phyloP scores from a whole-genome alignment of 2,329 filamentous ascomycete species.

The Huntiella abstrusa region DNA sequence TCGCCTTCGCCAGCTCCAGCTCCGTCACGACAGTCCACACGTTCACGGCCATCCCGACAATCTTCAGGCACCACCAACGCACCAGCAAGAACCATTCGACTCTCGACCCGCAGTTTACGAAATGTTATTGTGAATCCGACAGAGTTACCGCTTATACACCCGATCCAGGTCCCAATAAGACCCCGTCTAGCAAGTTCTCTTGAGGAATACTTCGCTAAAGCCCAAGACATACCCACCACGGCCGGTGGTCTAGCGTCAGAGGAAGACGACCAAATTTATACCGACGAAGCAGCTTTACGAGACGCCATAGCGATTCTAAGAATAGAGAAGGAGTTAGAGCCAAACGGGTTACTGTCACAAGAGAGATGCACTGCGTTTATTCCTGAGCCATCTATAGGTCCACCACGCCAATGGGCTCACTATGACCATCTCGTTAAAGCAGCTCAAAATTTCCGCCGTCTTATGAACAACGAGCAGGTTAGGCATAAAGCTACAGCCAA shows the following conservation, averaged over 20 bases:
- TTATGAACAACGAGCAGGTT: conserved; percentile 62
- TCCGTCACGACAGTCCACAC: conserved; percentile 20
- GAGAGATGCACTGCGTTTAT: conserved; percentile 53
- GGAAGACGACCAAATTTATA: conserved; percentile 38
- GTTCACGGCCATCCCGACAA: conserved; percentile 18
- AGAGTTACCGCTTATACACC: conserved; percentile 38
- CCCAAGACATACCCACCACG: conserved; percentile 32
- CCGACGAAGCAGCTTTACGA: conserved; percentile 40
- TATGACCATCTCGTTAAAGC: conserved; percentile 70
- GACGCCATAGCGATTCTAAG: conserved; percentile 53
- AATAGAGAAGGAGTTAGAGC: conserved; percentile 53
- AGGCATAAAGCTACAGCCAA: conserved; percentile 63
- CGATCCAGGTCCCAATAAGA: conserved; percentile 34
- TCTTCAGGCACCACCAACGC: not conserved
- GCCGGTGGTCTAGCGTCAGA: conserved; percentile 36
- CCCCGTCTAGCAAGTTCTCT: conserved; percentile 35
- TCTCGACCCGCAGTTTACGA: conserved; percentile 18
- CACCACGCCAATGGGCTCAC: conserved; percentile 65
- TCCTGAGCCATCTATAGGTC: conserved; percentile 54
- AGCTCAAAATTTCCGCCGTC: conserved; percentile 57
- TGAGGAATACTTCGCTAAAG: conserved; percentile 36
- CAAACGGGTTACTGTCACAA: conserved; percentile 55
- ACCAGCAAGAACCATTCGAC: not conserved
- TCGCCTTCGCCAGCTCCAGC: conserved; percentile 16
- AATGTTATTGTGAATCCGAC: conserved; percentile 5